Percentiles rank a stretch among this genome's conserved stretches.
phyloP scores from a whole-genome alignment of 148 eudicot genomes.

The Talinum fruticosum region DNA sequence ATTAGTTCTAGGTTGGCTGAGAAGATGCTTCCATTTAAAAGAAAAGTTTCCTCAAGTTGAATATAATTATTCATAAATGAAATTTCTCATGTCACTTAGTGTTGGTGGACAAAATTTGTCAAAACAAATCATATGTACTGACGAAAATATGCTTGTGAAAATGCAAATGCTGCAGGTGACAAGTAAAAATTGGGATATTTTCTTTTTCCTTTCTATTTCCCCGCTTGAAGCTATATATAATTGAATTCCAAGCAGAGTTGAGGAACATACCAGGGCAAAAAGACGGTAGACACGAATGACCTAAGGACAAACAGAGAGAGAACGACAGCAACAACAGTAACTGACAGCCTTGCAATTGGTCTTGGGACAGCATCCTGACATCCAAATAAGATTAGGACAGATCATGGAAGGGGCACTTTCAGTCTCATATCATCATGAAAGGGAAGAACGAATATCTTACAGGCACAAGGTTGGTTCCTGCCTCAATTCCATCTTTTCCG shows the following conservation, averaged over 20 bases:
- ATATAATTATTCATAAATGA: too few species aligned
- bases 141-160: not conserved
- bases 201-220: too few species aligned
- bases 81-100: not conserved
- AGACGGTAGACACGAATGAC: constrained; percentile 79
- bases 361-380: constrained; percentile 76
- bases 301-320: constrained; percentile 63
- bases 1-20: too few species aligned
- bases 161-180: not conserved
- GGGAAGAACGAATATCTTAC: constrained; percentile 44
- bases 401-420: not conserved
- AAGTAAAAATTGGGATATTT: not conserved
- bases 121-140: not conserved
- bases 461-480: constrained; percentile 89
- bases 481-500: constrained; percentile 89
- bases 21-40: not conserved
- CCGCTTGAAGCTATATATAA: too few species aligned
- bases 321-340: constrained; percentile 49
- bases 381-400: not conserved
- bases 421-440: not conserved
- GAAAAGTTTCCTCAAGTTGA: not conserved
- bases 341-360: constrained; percentile 72
- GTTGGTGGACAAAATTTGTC: not conserved
- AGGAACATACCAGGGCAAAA: constrained; percentile 63
- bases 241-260: constrained; percentile 6